Evolutionary conservation across 1,284 basidiomycete species (phyloP).

Genomic region (Phellinidium pouzarii): DNA sequence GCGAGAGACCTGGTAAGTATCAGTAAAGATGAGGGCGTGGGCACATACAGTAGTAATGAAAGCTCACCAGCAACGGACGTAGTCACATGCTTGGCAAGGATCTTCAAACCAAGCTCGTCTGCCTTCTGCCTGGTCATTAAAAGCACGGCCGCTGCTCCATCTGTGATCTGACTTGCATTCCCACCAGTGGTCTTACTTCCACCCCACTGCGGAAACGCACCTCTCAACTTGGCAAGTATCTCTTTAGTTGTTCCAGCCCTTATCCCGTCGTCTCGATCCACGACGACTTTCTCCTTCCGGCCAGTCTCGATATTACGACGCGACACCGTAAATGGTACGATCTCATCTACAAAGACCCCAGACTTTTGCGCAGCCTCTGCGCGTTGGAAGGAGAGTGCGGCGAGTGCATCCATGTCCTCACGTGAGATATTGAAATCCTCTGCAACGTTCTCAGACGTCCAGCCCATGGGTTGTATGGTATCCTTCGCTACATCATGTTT

Average conservation of each 20-base stretch:
- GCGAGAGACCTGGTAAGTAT: slow-evolving; percentile 47
- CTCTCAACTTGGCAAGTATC: slow-evolving; percentile 55
- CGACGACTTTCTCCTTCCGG: slow-evolving; percentile 46
- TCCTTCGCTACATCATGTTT: slow-evolving; percentile 47
- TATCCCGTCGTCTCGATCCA: slow-evolving; percentile 79
- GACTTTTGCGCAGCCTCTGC: slow-evolving; percentile 51
- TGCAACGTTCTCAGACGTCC: slow-evolving; percentile 81
- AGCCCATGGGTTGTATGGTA: slow-evolving; percentile 65
- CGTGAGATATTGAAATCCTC: slow-evolving; percentile 76
- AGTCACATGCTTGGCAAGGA: slow-evolving; percentile 75
- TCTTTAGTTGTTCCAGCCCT: slow-evolving; percentile 73
- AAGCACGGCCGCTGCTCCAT: slow-evolving; percentile 81
- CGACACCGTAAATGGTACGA: slow-evolving; percentile 71
- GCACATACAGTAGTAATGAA: not conserved
- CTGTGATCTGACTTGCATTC: slow-evolving; percentile 84
- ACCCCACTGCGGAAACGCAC: slow-evolving; percentile 88
- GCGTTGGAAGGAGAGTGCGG: slow-evolving; percentile 73
- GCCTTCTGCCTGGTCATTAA: slow-evolving; percentile 85
- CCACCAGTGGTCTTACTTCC: slow-evolving; percentile 78
- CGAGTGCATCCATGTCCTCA: slow-evolving; percentile 80
- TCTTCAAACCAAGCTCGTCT: slow-evolving; percentile 65
- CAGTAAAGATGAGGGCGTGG: slow-evolving; percentile 1
- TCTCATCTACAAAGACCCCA: slow-evolving; percentile 72
- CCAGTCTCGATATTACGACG: slow-evolving; percentile 50
- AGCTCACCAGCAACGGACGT: slow-evolving; percentile 62